Evolutionary conservation across 148 eudicot genomes (phyloP).

Genomic region (Cornus kousa): DNA sequence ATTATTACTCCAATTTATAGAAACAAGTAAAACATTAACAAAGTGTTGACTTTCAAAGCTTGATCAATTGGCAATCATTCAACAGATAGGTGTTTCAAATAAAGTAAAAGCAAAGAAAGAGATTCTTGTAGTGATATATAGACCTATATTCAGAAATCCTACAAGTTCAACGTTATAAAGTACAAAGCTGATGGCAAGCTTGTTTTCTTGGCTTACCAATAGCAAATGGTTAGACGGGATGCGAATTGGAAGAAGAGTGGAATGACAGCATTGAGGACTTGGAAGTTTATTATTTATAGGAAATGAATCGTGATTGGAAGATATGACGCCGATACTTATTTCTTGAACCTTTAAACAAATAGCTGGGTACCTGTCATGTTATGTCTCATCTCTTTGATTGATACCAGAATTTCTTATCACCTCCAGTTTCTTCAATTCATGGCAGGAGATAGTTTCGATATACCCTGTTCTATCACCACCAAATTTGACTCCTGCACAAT

Average conservation of each 20-base stretch:
- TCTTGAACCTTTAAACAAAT: neutral
- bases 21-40: neutral
- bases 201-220: neutral
- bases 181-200: neutral
- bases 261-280: neutral
- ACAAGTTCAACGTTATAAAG: neutral
- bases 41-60: neutral
- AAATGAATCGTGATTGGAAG: neutral
- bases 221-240: neutral
- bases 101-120: neutral
- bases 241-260: neutral
- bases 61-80: too few species aligned
- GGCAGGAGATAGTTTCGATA: conserved; percentile 89
- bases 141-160: too few species aligned
- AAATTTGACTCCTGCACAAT: conserved; percentile 75
- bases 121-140: neutral
- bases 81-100: neutral
- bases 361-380: neutral
- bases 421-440: conserved; percentile 7
- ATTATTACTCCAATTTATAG: too few species aligned
- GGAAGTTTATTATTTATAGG: neutral
- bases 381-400: neutral
- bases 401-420: conserved; percentile 4
- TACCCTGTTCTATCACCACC: conserved; percentile 92
- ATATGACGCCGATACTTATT: neutral